Base-by-base conservation (phyloP, 192 early-diverging fungal genomes). In the Entomortierella parvispora region DNA sequence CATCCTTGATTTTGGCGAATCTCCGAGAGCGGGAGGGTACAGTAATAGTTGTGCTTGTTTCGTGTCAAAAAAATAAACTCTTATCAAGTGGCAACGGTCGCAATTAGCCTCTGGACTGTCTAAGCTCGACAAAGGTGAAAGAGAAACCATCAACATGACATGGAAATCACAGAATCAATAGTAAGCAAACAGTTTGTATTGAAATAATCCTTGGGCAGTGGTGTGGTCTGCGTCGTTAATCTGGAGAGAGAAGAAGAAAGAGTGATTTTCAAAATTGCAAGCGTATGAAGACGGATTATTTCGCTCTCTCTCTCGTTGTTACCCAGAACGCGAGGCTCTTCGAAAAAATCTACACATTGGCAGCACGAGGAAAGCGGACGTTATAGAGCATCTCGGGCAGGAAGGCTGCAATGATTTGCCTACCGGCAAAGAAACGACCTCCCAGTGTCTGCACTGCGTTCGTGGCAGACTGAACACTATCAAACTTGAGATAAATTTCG, bases 351-450 rank as follows among this genome's bases (percentile, higher is more conserved):
- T 77, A 83, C 68, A 83, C 51, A 56, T 77, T 83, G 56, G 87
- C 84, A 48, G 89, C 87, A 75, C 82, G 83, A 59, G 89, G 88
- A 77, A 83, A 89, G 54, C 83, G 83, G 54, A 83, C 88, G 75
- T 89, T 84, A 84, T 90, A 90, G 45, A 87, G 76, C 63, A 85
- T 80, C 74, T 90, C 89, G 22, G 83, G 79, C 48, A 89, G 84
- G 69, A 63, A 89, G 23, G 82, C 82, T 37, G 89, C 89, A 59
- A 82, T 74, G 62, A 90, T 89, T 82, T 92, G 87, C 67, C 92
- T 93, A 29, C 95, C 94, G 64, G 91, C 93, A 86, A 98, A 98
- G 89, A 93, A 98, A 32, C 96, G 83, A 4, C 90, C 90, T 77
- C 94, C 89, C 62, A 98, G 83, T 12, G 89, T 87, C 53, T 85